Conservation (phyloP, 176 grass and related monocot species). For the Rhynchospora breviuscula region DNA sequence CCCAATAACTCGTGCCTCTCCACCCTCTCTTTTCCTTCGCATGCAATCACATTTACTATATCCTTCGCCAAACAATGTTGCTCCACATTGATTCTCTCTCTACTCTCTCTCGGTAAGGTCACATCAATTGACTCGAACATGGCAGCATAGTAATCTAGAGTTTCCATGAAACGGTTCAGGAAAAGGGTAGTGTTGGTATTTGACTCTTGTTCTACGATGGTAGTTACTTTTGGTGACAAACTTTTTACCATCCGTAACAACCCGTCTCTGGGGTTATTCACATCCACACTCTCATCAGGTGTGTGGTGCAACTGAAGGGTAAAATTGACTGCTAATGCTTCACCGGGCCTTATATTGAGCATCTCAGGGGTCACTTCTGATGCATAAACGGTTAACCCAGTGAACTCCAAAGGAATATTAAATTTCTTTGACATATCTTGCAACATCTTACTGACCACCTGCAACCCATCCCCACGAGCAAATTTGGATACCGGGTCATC, state of each 20-base stretch:
- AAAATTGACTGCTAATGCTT: slow-evolving; percentile 90
- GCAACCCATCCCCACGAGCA: slow-evolving; percentile 65
- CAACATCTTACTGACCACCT: slow-evolving; percentile 74
- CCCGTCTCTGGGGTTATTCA: slow-evolving; percentile 85
- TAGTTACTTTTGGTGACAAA: slow-evolving; percentile 81
- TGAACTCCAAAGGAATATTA: slow-evolving; percentile 85
- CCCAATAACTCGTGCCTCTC: slow-evolving; percentile 90
- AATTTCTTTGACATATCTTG: slow-evolving; percentile 78
- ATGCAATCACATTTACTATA: slow-evolving; percentile 93
- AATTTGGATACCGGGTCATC: slow-evolving; percentile 63
- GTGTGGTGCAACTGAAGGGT: slow-evolving; percentile 87
- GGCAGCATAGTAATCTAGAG: slow-evolving; percentile 79
- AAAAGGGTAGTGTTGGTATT: slow-evolving; percentile 96
- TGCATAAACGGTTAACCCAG: slow-evolving; percentile 40
- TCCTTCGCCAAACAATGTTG: slow-evolving; percentile 95
- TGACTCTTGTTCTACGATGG: slow-evolving; percentile 91
- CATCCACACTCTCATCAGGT: slow-evolving; percentile 80
- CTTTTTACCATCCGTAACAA: slow-evolving; percentile 90
- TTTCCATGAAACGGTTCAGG: slow-evolving; percentile 73
- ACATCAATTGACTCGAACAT: slow-evolving; percentile 91
- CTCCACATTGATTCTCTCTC: slow-evolving; percentile 85
- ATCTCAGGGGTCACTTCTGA: slow-evolving; percentile 68
- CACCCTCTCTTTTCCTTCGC: slow-evolving; percentile 82
- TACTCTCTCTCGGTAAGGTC: slow-evolving; percentile 56
- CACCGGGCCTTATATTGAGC: slow-evolving; percentile 67